A percentile compares a stretch with the other conserved stretches of the same genome.
Evolutionary conservation across 768 basidiomycete species (phyloP).

Genomic region (Termitomyces eurrhizus): DNA sequence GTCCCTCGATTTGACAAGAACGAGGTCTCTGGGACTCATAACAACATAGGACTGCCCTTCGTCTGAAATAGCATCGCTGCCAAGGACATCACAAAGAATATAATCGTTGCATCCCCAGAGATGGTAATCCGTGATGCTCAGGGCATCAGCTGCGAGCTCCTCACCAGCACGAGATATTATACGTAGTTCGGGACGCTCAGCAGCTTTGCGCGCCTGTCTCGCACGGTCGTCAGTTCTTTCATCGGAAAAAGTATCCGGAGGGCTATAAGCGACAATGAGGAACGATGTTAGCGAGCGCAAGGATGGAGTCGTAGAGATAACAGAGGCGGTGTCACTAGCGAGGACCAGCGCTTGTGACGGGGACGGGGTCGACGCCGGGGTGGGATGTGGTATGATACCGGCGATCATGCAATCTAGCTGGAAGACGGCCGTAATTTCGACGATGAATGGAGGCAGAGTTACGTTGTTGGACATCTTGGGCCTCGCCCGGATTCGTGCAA

Average conservation of each 20-base stretch:
- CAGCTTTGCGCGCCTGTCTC: constrained; percentile 76
- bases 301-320: constrained; percentile 13
- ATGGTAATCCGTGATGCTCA: constrained; percentile 75
- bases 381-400: constrained; percentile 79
- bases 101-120: constrained; percentile 94
- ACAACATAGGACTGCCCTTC: constrained; percentile 70
- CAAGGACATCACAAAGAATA: constrained; percentile 49
- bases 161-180: constrained; percentile 89
- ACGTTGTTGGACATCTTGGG: constrained; percentile 42
- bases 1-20: constrained; percentile 86
- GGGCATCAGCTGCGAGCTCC: constrained; percentile 80
- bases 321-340: constrained; percentile 12
- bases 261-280: constrained; percentile 83
- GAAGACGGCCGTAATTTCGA: constrained; percentile 90
- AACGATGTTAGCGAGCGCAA: constrained; percentile 57
- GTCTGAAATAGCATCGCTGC: constrained; percentile 23
- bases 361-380: constrained; percentile 25
- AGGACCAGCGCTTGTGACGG: constrained; percentile 15
- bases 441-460: constrained; percentile 54
- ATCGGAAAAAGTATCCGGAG: constrained; percentile 70
- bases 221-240: constrained; percentile 71
- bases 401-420: constrained; percentile 95
- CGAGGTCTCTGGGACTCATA: constrained; percentile 80
- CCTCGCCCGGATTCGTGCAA: constrained; percentile 73
- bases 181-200: constrained; percentile 91